A percentile compares a stretch with the other conserved stretches of the same genome.
phyloP scores from a whole-genome alignment of 2,329 filamentous ascomycete species.

The Calonectria leucothoes region DNA sequence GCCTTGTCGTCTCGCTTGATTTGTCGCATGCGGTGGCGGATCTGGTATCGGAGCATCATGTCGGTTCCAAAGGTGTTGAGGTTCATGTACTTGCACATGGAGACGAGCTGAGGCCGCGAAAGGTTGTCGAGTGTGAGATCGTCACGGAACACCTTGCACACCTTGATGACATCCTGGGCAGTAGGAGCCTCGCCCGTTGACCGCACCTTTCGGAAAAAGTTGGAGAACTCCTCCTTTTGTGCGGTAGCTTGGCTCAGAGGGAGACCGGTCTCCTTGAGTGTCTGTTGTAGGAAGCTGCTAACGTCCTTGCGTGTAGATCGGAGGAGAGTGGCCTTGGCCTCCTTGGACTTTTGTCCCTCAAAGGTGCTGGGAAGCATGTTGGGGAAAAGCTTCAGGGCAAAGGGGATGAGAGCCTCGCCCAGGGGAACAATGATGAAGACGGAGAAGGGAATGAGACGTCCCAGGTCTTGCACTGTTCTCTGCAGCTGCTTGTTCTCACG shows the following conservation, averaged over 20 bases:
- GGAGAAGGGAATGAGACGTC: slow-evolving; percentile 92
- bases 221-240: slow-evolving; percentile 92
- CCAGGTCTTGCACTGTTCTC: slow-evolving; percentile 93
- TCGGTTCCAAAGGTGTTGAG: slow-evolving; percentile 97
- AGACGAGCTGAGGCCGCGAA: slow-evolving; percentile 93
- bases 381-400: slow-evolving; percentile 94
- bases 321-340: slow-evolving; percentile 85
- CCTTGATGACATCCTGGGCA: slow-evolving; percentile 93
- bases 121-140: slow-evolving; percentile 97
- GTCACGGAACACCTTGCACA: slow-evolving; percentile 99
- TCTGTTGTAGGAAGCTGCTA: slow-evolving; percentile 88
- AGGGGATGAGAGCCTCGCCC: slow-evolving; percentile 89
- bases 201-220: slow-evolving; percentile 97
- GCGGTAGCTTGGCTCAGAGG: slow-evolving; percentile 86
- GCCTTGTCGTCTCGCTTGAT: slow-evolving; percentile 98
- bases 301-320: slow-evolving; percentile 93
- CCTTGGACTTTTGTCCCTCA: slow-evolving; percentile 90
- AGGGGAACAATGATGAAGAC: slow-evolving; percentile 98
- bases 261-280: slow-evolving; percentile 91
- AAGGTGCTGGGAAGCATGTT: slow-evolving; percentile 98
- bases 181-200: slow-evolving; percentile 92
- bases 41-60: slow-evolving; percentile 96
- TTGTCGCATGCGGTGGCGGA: slow-evolving; percentile 97
- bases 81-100: slow-evolving; percentile 99
- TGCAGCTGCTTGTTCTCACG: slow-evolving; percentile 93